phyloP scores from a whole-genome alignment of 768 basidiomycete species.

The Lactarius quietus region DNA sequence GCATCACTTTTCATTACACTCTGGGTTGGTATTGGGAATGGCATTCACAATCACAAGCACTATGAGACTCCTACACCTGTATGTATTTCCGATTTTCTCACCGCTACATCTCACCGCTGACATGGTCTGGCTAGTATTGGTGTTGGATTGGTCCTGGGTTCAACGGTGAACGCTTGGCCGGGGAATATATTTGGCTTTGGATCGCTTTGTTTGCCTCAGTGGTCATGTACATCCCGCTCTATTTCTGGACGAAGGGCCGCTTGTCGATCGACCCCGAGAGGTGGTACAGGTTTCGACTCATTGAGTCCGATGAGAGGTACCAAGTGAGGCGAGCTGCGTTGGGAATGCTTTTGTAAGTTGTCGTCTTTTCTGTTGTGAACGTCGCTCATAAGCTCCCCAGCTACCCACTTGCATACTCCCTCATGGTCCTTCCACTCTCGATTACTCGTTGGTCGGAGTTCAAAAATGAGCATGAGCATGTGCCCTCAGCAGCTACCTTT shows the following conservation, averaged over 20 bases:
- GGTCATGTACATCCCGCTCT: conserved; percentile 37
- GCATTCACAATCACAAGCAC: conserved; percentile 18
- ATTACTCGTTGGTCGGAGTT: conserved; percentile 41
- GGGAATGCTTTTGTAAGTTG: conserved; percentile 32
- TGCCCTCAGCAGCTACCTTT: conserved; percentile 36
- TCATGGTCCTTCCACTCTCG: conserved; percentile 37
- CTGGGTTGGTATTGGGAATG: too few relatives aligned
- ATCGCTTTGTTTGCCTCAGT: conserved; percentile 35
- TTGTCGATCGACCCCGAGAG: too few relatives aligned
- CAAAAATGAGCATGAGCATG: not conserved
- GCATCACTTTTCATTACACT: too few relatives aligned
- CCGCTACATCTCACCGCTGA: not conserved
- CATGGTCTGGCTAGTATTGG: conserved; percentile 31
- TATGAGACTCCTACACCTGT: conserved; percentile 38
- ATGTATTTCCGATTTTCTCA: not conserved
- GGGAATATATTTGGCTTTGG: conserved; percentile 49
- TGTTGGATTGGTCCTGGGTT: conserved; percentile 25
- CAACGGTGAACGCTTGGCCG: conserved; percentile 35
- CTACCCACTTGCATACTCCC: conserved; percentile 32
- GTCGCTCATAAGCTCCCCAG: conserved; percentile 24
- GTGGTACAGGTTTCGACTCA: too few relatives aligned
- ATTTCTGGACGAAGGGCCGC: conserved; percentile 30
- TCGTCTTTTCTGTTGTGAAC: not conserved
- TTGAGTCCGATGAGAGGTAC: too few relatives aligned
- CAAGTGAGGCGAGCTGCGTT: too few relatives aligned